These are phyloP conservation scores for Athelia psychrophila DNA, from an alignment of 1,284 basidiomycete genomes.

Conservation along the genomic window DNA sequence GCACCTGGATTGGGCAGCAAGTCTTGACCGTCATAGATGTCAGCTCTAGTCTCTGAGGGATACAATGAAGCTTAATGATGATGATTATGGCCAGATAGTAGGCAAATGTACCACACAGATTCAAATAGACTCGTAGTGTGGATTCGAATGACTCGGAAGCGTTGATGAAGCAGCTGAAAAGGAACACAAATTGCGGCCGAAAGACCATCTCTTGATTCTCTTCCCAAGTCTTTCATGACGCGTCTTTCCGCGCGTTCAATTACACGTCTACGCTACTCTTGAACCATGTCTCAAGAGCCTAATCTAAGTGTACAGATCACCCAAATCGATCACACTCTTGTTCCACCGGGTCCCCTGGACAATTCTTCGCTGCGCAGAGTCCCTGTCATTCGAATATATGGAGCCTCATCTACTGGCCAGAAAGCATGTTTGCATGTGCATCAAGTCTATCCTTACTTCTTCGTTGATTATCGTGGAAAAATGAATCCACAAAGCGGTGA, in stretches of 20 bases:
- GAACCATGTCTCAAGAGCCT: slow-evolving; percentile 13
- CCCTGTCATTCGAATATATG: slow-evolving; percentile 87
- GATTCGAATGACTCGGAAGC: too few relatives aligned
- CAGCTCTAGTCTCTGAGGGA: too few relatives aligned
- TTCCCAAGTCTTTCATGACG: too few relatives aligned
- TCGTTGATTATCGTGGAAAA: slow-evolving; percentile 63
- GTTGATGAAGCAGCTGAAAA: too few relatives aligned
- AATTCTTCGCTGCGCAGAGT: slow-evolving; percentile 59
- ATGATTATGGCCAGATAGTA: too few relatives aligned
- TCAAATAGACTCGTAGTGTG: too few relatives aligned
- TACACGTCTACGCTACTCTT: too few relatives aligned
- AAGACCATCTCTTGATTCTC: too few relatives aligned
- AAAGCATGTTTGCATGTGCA: slow-evolving; percentile 90
- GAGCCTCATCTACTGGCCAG: slow-evolving; percentile 74
- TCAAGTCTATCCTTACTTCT: slow-evolving; percentile 84
- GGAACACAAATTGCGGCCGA: too few relatives aligned
- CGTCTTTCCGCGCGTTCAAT: too few relatives aligned
- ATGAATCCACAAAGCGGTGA: slow-evolving; percentile 48
- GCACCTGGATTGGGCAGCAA: slow-evolving; percentile 54
- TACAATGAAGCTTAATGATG: too few relatives aligned
- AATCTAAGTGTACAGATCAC: slow-evolving; percentile 56
- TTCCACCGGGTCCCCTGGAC: slow-evolving; percentile 58
- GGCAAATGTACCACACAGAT: too few relatives aligned
- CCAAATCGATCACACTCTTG: slow-evolving; percentile 65
- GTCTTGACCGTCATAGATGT: slow-evolving; percentile 27